Evolutionary conservation across 352 stramenopile species (phyloP).

Genomic region (Elongisporangium anandrum): DNA sequence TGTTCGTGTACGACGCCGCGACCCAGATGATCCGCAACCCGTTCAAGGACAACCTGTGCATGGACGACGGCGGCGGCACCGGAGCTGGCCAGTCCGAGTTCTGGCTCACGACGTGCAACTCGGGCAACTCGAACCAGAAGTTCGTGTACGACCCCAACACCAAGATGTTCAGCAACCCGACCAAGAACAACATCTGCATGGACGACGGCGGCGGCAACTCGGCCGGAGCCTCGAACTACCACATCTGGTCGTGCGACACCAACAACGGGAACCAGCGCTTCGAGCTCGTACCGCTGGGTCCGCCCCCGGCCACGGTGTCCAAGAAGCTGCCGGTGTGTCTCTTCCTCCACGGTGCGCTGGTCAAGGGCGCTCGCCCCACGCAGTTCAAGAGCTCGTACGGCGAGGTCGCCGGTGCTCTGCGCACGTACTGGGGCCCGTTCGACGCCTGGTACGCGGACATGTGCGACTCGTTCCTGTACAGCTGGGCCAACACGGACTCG

Average conservation of each 20-base stretch:
- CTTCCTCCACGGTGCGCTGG: background rate
- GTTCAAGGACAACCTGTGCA: conserved; percentile 19
- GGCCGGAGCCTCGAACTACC: conserved; percentile 10
- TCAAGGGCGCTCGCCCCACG: conserved; percentile 1
- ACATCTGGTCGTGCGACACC: conserved; percentile 10
- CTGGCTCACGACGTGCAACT: conserved; percentile 11
- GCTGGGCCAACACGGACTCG: background rate
- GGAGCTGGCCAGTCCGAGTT: conserved; percentile 8
- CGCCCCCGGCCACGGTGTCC: background rate
- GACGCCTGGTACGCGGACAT: conserved; percentile 1
- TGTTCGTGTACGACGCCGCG: conserved; percentile 16
- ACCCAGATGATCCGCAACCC: conserved; percentile 23
- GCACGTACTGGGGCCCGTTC: conserved; percentile 1
- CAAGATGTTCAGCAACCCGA: conserved; percentile 19
- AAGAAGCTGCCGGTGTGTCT: conserved; percentile 2
- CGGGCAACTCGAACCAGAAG: conserved; percentile 25
- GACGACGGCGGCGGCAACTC: conserved; percentile 19
- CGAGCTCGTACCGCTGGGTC: conserved; percentile 10
- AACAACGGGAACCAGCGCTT: conserved; percentile 34
- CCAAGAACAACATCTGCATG: conserved; percentile 25
- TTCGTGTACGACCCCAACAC: conserved; percentile 26
- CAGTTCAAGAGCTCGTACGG: conserved; percentile 4
- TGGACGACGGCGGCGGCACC: conserved; percentile 20
- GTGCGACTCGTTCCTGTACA: conserved; percentile 3
- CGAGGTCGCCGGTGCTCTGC: background rate